These are phyloP conservation scores for Aspergillus sparsus DNA, from an alignment of 495 filamentous ascomycete species.

Conservation along the genomic window DNA sequence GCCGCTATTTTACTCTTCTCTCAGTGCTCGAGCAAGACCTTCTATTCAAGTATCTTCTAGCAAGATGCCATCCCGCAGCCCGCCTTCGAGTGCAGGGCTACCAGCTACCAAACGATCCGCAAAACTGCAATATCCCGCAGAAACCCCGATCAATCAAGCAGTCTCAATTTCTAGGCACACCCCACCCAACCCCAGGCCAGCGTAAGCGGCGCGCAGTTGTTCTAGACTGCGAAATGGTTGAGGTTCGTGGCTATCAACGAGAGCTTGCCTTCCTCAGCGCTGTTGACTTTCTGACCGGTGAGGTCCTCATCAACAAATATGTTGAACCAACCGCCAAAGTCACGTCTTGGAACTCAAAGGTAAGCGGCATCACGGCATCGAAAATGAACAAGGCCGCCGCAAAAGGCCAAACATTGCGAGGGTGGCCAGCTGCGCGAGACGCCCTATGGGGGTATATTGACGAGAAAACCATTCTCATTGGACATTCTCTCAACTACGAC, in stretches of 20 bases:
- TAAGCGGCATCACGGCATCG: slow-evolving; percentile 38
- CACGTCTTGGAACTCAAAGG: slow-evolving; percentile 35
- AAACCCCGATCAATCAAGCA: background rate
- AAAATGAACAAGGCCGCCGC: slow-evolving; percentile 34
- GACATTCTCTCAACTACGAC: slow-evolving; percentile 47
- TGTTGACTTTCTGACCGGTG: slow-evolving; percentile 51
- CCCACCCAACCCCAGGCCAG: background rate
- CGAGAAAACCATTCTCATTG: slow-evolving; percentile 46
- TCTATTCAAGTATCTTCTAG: slow-evolving; percentile 8
- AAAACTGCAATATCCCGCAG: slow-evolving; percentile 9
- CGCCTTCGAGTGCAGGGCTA: slow-evolving; percentile 12
- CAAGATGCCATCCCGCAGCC: slow-evolving; percentile 6
- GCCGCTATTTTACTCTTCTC: background rate
- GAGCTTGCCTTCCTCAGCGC: slow-evolving; percentile 35
- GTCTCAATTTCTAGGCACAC: background rate
- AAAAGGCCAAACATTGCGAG: slow-evolving; percentile 36
- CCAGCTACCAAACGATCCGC: background rate
- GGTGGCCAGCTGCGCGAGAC: slow-evolving; percentile 42
- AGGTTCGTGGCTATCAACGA: slow-evolving; percentile 7
- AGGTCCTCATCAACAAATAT: slow-evolving; percentile 44
- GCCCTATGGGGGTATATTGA: slow-evolving; percentile 43
- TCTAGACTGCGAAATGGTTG: slow-evolving; percentile 41
- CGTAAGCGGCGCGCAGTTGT: slow-evolving; percentile 26
- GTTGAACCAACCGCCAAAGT: slow-evolving; percentile 38
- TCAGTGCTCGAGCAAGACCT: background rate